Percentiles rank a stretch among this genome's conserved stretches.
These are phyloP conservation scores for Nicotiana tabacum DNA, from an alignment of 257 asterid species.

Conservation along the genomic window DNA sequence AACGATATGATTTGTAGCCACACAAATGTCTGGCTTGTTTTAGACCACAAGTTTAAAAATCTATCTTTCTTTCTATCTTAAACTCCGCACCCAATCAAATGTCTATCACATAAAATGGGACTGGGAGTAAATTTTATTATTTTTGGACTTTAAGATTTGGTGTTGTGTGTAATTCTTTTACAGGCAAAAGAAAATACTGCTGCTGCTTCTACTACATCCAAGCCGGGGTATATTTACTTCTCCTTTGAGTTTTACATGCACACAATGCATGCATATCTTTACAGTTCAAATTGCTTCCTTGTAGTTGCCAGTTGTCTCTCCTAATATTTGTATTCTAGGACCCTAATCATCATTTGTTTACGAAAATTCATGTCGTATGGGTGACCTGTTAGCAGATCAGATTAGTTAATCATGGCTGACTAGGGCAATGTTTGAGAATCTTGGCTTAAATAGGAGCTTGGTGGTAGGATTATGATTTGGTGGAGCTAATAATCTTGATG, in stretches of 20 bases:
- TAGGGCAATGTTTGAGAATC: not conserved
- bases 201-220: constrained; percentile 44
- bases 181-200: constrained; percentile 42
- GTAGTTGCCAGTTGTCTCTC: not conserved
- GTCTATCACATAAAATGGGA: too few species aligned
- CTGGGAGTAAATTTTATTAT: not conserved
- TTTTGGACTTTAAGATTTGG: not conserved
- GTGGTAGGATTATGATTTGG: not conserved
- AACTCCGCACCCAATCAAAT: too few species aligned
- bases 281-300: not conserved
- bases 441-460: not conserved
- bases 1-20: too few species aligned
- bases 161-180: constrained; percentile 6
- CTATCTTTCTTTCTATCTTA: too few species aligned
- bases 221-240: constrained; percentile 48
- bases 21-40: too few species aligned
- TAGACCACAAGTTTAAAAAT: too few species aligned
- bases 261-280: not conserved
- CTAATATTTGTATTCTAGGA: not conserved
- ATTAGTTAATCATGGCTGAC: not conserved
- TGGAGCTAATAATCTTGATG: not conserved
- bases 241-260: not conserved
- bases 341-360: not conserved
- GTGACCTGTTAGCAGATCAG: not conserved
- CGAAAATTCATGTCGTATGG: not conserved